Evolutionary conservation across 75 land plant species (phyloP).

Genomic region (Isoetes taiwanensis): DNA sequence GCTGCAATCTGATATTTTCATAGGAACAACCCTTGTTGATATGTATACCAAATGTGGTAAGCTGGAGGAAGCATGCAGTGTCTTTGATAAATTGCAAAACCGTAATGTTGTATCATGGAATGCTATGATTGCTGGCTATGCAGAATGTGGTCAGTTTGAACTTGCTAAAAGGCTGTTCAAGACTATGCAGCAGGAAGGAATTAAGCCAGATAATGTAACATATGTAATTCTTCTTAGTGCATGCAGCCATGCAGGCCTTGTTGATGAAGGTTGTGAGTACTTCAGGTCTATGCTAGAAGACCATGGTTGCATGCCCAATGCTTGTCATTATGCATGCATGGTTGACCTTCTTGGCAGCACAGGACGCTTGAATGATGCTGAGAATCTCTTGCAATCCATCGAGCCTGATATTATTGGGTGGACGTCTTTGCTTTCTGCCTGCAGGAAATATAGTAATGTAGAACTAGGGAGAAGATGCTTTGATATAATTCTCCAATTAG

Average conservation of each 20-base stretch:
- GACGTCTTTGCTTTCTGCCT: constrained; percentile 26
- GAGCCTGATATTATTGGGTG: constrained; percentile 13
- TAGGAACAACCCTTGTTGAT: background rate
- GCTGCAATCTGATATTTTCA: background rate
- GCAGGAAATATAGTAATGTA: constrained; percentile 14
- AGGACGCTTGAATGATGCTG: constrained; percentile 22
- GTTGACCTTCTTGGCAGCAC: constrained; percentile 20
- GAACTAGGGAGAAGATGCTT: constrained; percentile 12
- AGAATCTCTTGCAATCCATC: constrained; percentile 9
- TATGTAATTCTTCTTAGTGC: background rate
- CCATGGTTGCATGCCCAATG: too few relatives aligned
- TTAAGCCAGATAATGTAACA: background rate
- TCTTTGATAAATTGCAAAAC: background rate
- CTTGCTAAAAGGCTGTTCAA: background rate
- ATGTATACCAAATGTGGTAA: background rate
- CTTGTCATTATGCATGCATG: constrained; percentile 26
- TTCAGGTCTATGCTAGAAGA: background rate
- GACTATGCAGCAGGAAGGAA: background rate
- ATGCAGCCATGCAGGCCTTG: background rate
- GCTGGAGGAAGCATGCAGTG: background rate
- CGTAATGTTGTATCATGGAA: background rate
- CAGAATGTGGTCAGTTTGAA: background rate
- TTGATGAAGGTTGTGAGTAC: background rate
- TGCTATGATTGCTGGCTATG: background rate
- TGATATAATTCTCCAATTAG: constrained; percentile 8